Base-by-base conservation (phyloP, 129 eudicot species). In the Glebionis coronaria region DNA sequence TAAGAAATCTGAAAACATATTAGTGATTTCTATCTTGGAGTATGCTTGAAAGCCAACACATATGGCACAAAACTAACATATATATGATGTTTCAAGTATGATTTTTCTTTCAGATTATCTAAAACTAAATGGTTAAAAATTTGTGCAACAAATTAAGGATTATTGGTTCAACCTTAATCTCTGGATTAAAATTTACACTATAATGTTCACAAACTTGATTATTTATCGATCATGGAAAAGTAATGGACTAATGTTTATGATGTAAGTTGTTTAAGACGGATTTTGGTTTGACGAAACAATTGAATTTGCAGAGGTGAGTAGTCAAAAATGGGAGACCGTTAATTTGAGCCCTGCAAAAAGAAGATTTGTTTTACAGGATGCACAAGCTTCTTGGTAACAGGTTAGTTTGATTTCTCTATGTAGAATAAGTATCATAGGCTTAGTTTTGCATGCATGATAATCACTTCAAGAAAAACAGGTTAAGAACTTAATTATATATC, bases 371-470 rank as follows among this genome's bases (percentile, higher is more conserved):
- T 28, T 68, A 73, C 73, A 78, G 95, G 73, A 83, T 87, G 90
- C 78, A 87, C 76, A 83, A 65, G 61, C 90, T 83, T 50, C 83
- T 87, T 56, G 95, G 95, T 18, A 80, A 83, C 80, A 87, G 84
- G 95, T 76, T 3, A 79, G 54, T 9, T 47, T n/a, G 3, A 66
- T 35, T 19, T 29, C 55, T 21, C 4, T 0, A 2, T 14, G 12
- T 29, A 15, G 44, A 35, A 57, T 9, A 11, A 25, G 12, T 5
- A 9, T 60, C 25, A 0, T 58, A 27, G 7, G 44, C 7, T 58
- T 7, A 11, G 6, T 35, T 5, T 5, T 35, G 40, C 40, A 35
- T 35, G 40, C 40, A 35, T 23, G 25, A 8, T 35, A 35, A 35
- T 35, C 42, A 35, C 42, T 35, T 35, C 7, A 5, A 35, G 42